Evolutionary conservation across 768 basidiomycete genomes (phyloP).

Genomic region (Termitomyces sp.): DNA sequence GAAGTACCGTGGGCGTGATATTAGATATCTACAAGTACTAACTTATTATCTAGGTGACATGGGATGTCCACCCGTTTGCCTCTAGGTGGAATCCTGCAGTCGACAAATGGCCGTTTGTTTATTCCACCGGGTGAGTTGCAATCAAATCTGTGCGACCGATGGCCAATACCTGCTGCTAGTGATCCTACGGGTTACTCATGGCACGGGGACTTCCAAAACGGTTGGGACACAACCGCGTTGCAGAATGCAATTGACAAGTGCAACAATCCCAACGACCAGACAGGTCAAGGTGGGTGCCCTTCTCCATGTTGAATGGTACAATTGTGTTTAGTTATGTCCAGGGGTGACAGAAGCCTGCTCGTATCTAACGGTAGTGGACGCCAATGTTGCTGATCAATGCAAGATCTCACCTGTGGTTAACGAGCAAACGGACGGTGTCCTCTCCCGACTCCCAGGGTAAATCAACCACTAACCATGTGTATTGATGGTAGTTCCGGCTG

Average conservation of each 20-base stretch:
- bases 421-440: slow-evolving; percentile 20
- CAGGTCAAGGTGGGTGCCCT: slow-evolving; percentile 19
- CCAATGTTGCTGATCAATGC: slow-evolving; percentile 24
- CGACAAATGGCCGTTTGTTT: slow-evolving; percentile 40
- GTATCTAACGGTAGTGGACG: slow-evolving; percentile 30
- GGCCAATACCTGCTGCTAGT: slow-evolving; percentile 20
- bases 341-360: slow-evolving; percentile 37
- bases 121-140: slow-evolving; percentile 36
- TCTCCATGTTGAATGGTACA: not conserved
- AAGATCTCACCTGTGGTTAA: slow-evolving; percentile 29
- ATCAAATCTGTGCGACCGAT: not conserved
- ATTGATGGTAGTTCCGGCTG: not conserved
- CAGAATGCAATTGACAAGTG: slow-evolving; percentile 44
- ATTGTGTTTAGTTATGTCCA: not conserved
- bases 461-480: not conserved
- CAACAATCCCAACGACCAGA: slow-evolving; percentile 35
- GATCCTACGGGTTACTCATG: slow-evolving; percentile 51
- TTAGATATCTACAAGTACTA: too few relatives aligned
- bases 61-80: slow-evolving; percentile 32
- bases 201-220: slow-evolving; percentile 46
- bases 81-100: slow-evolving; percentile 30
- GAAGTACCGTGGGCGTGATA: slow-evolving; percentile 20
- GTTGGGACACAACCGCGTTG: slow-evolving; percentile 46
- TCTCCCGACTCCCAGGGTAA: slow-evolving; percentile 28
- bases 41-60: slow-evolving; percentile 27